phyloP scores from a whole-genome alignment of 2,329 filamentous ascomycete genomes.

The Dothidotthia symphoricarpi region DNA sequence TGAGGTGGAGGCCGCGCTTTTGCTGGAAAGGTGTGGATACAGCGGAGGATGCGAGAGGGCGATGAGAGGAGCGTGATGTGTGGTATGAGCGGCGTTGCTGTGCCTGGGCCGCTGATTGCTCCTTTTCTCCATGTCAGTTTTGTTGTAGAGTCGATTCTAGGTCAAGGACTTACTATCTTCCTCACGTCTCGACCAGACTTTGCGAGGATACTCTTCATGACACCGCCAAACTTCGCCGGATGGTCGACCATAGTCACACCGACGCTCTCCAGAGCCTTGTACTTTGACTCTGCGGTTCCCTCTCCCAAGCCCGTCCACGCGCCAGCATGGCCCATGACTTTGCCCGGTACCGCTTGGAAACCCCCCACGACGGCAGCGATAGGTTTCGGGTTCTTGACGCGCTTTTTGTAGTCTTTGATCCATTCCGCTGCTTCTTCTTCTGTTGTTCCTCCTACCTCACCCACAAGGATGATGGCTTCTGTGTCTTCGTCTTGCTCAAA shows the following conservation, averaged over 20 bases:
- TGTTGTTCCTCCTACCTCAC: constrained; percentile 68
- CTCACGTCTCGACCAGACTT: constrained; percentile 43
- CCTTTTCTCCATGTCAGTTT: constrained; percentile 20
- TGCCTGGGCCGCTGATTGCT: constrained; percentile 37
- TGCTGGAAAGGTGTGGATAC: constrained; percentile 30
- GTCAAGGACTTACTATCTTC: constrained; percentile 36
- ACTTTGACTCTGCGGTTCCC: constrained; percentile 63
- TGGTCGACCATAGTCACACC: constrained; percentile 72
- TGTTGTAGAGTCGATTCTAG: background rate
- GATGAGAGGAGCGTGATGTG: constrained; percentile 28
- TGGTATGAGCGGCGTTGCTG: constrained; percentile 53
- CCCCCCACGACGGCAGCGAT: constrained; percentile 72
- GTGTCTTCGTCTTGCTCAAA: constrained; percentile 67
- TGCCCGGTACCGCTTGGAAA: constrained; percentile 59
- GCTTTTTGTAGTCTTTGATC: constrained; percentile 64
- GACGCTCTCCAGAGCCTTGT: constrained; percentile 62
- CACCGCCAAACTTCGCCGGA: constrained; percentile 69
- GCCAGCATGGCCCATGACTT: constrained; percentile 77
- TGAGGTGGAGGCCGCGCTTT: constrained; percentile 56
- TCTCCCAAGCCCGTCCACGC: constrained; percentile 69
- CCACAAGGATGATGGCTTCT: constrained; percentile 68
- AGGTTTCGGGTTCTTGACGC: constrained; percentile 64
- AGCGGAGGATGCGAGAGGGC: constrained; percentile 11
- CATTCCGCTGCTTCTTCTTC: constrained; percentile 72
- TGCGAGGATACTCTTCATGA: constrained; percentile 62